Percentiles rank a stretch among this genome's conserved stretches.
Evolutionary conservation across 78 protist species (phyloP).

Genomic region (Pirum gemmata): DNA sequence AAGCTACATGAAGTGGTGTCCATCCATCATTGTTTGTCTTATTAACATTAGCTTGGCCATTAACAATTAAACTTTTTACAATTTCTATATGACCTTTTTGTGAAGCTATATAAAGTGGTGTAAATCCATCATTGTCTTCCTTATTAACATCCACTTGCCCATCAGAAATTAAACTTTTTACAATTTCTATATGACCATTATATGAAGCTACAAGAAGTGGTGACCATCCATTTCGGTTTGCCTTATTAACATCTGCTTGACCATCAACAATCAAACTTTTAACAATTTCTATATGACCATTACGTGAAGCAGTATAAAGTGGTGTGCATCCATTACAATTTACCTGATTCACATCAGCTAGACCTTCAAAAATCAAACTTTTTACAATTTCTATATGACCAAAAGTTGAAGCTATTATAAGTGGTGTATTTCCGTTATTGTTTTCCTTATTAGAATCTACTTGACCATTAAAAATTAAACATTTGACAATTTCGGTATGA

Average conservation of each 20-base stretch:
- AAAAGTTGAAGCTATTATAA: neutral
- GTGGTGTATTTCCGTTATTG: neutral
- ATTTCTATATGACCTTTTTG: neutral
- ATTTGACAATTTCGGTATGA: neutral
- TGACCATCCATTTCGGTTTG: neutral
- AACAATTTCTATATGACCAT: neutral
- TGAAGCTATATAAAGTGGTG: neutral
- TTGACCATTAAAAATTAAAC: neutral
- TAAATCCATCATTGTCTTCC: neutral
- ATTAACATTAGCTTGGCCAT: neutral
- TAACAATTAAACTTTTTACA: neutral
- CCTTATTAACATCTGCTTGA: neutral
- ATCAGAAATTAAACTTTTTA: neutral
- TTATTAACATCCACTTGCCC: neutral
- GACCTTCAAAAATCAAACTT: neutral
- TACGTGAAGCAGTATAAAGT: neutral
- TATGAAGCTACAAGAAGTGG: neutral
- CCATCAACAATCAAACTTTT: neutral
- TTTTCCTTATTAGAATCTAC: neutral
- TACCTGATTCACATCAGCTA: neutral
- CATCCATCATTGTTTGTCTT: neutral
- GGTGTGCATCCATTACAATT: neutral
- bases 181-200: neutral
- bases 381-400: neutral
- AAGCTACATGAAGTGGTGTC: neutral